phyloP scores from a whole-genome alignment of 768 basidiomycete genomes.

The Phaffia tasmanica region DNA sequence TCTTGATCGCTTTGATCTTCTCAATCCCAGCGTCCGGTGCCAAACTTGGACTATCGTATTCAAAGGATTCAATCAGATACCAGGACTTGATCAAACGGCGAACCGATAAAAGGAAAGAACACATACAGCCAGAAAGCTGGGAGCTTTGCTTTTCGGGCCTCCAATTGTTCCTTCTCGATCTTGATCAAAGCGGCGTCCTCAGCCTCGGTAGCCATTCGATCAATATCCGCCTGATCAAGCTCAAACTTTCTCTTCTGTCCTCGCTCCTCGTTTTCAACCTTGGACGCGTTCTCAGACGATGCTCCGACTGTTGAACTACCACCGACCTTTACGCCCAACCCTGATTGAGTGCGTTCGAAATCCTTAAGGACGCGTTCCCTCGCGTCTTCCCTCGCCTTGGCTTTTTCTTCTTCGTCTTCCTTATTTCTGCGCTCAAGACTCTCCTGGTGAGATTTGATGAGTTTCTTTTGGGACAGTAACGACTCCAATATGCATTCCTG shows the following conservation, averaged over 20 bases:
- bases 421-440: slow-evolving; percentile 60
- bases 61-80: slow-evolving; percentile 1
- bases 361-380: slow-evolving; percentile 78
- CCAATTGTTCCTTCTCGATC: slow-evolving; percentile 69
- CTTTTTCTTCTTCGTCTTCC: slow-evolving; percentile 70
- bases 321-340: slow-evolving; percentile 43
- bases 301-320: not conserved
- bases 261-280: slow-evolving; percentile 32
- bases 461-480: slow-evolving; percentile 62
- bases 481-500: slow-evolving; percentile 77
- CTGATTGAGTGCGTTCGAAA: slow-evolving; percentile 77
- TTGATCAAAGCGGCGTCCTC: slow-evolving; percentile 74
- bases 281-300: not conserved
- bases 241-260: slow-evolving; percentile 75
- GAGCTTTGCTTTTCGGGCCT: slow-evolving; percentile 71
- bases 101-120: not conserved
- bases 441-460: slow-evolving; percentile 81
- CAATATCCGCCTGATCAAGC: slow-evolving; percentile 62
- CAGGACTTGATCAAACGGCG: slow-evolving; percentile 1
- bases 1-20: slow-evolving; percentile 59
- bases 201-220: slow-evolving; percentile 61
- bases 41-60: slow-evolving; percentile 37
- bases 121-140: slow-evolving; percentile 82
- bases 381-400: slow-evolving; percentile 58
- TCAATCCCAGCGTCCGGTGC: slow-evolving; percentile 64